Base-by-base conservation (phyloP, 225 moss, liverwort and hornwort species). In the Physcomitrium patens region DNA sequence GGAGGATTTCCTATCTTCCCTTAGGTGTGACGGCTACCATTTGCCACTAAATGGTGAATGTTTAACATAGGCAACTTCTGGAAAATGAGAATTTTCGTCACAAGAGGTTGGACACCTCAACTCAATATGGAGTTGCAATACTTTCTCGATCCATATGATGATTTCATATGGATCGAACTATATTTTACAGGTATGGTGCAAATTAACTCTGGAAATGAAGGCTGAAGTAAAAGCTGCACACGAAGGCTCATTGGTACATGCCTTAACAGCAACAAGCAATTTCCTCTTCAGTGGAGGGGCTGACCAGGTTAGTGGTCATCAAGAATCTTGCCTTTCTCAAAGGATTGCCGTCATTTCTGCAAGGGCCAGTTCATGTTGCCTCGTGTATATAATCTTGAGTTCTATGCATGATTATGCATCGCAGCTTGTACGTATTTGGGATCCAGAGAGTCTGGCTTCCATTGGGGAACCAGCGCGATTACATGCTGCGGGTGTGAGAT, bases 211-310 rank as follows among this genome's bases (percentile, higher is more conserved):
- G 60, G 65, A 74, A 70, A 70, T 79, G 77, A 86, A 82, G 70
- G 82, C 74, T 52, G 82, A 86, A 79, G 79, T 77, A 51, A 18
- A 48, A 47, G 82, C 82, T 55, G 79, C 85, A 26, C 85, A 86
- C 66, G 37, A 63, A 8, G 77, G 86, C 70, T 52, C 67, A 18
- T 77, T 79, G 51, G 14, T 86, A 61, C 82, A 79, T 82, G 74
- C 82, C 28, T 74, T 86, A 27, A 58, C 79, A 63, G 60, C 58
- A 70, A 10, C 67, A 63, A 70, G 58, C 77, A 77, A 31, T 63
- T 60, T 82, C 28, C 82, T 86, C 67, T 82, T 86, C 69, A 82
- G 86, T 74, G 86, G 77, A 62, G 86, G 86, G 23, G 79, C 79
- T 77, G 86, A 86, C 57, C 59, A 82, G 86, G 82, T 85, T 79